A percentile compares a stretch with the other conserved stretches of the same genome.
phyloP scores from a whole-genome alignment of 257 asterid genomes.

The Plantago major region DNA sequence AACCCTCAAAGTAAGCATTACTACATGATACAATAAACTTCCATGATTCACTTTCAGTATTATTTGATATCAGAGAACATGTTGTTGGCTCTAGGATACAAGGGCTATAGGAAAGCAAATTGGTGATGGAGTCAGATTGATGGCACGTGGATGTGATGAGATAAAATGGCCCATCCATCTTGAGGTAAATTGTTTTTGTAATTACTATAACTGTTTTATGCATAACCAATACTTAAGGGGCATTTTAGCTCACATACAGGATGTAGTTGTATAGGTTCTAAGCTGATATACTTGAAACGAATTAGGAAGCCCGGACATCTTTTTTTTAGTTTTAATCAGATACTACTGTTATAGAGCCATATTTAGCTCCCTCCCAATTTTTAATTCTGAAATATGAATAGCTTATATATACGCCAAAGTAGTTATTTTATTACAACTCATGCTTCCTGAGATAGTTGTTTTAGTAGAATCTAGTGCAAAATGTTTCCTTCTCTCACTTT shows the following conservation, averaged over 20 bases:
- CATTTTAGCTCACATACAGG: not conserved
- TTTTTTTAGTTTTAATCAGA: no score
- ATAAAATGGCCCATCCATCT: constrained; percentile 91
- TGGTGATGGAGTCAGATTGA: constrained; percentile 78
- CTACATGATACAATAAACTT: constrained; percentile 4
- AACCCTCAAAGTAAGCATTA: constrained; percentile 63
- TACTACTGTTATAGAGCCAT: no score
- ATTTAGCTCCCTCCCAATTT: no score
- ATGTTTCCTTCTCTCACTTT: no score
- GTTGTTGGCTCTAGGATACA: constrained; percentile 44
- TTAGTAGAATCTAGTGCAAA: no score
- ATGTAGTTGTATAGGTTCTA: no score
- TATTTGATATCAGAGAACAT: constrained; percentile 16
- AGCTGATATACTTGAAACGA: no score
- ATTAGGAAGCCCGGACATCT: no score
- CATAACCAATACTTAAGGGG: not conserved
- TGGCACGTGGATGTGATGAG: constrained; percentile 87
- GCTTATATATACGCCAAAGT: no score
- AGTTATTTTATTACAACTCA: no score
- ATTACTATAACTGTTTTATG: not conserved
- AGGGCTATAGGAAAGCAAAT: constrained; percentile 95
- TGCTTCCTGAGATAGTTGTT: no score
- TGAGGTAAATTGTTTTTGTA: constrained; percentile 44
- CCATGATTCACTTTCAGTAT: constrained; percentile 11
- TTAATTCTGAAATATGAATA: no score